These are phyloP conservation scores for Bipolaris gigantea DNA, from an alignment of 2,329 filamentous ascomycete genomes.

Conservation along the genomic window DNA sequence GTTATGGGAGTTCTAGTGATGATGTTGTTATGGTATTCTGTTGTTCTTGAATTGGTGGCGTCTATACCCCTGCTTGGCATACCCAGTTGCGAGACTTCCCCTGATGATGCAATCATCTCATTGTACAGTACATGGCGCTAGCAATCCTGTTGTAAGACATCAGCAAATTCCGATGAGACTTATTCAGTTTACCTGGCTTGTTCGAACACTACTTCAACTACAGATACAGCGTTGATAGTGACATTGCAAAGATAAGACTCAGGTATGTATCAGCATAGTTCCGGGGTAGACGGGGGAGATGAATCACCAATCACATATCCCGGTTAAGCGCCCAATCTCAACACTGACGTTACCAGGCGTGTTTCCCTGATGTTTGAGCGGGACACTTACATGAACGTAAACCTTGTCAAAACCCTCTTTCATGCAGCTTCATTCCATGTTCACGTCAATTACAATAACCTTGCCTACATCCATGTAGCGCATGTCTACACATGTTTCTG, in stretches of 20 bases:
- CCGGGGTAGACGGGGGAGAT: neutral
- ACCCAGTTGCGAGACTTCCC: neutral
- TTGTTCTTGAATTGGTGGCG: neutral
- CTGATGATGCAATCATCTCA: neutral
- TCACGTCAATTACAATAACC: neutral
- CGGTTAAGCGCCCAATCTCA: constrained; percentile 3
- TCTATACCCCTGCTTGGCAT: neutral
- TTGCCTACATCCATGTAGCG: neutral
- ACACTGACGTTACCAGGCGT: neutral
- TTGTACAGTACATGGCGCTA: neutral
- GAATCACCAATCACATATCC: constrained; percentile 1
- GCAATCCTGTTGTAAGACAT: too few relatives aligned
- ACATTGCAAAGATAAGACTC: neutral
- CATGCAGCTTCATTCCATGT: neutral
- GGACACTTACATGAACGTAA: neutral
- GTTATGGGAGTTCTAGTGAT: neutral
- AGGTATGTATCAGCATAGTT: neutral
- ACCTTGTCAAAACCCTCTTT: neutral
- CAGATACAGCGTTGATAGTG: neutral
- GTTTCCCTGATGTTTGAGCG: neutral
- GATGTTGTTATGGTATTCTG: neutral
- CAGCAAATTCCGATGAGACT: too few relatives aligned
- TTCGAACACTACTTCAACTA: neutral
- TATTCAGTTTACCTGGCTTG: neutral
- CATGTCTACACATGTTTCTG: neutral